Percentiles rank a stretch among this genome's conserved stretches.
phyloP scores from a whole-genome alignment of 2,329 filamentous ascomycete species.

The Diplocarpon rosae region DNA sequence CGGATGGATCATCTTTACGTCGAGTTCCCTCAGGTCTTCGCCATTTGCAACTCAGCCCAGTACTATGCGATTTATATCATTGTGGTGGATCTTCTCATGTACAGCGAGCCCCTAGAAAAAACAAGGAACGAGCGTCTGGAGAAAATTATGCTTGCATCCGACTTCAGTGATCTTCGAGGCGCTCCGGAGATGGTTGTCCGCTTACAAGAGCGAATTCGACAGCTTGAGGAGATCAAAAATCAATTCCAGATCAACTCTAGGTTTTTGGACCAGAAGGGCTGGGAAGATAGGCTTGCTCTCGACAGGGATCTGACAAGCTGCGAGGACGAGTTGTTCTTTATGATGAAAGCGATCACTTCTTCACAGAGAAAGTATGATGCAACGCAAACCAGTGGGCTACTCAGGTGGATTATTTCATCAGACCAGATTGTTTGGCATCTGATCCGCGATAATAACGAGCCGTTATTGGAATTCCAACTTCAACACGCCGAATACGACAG shows the following conservation, averaged over 20 bases:
- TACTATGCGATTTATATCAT: slow-evolving; percentile 99
- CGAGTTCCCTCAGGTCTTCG: slow-evolving; percentile 86
- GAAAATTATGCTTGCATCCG: slow-evolving; percentile 97
- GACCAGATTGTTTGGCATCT: slow-evolving; percentile 97
- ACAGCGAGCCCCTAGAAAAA: slow-evolving; percentile 93
- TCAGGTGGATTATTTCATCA: slow-evolving; percentile 90
- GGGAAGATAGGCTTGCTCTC: slow-evolving; percentile 80
- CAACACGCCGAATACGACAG: slow-evolving; percentile 87
- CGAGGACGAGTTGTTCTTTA: slow-evolving; percentile 96
- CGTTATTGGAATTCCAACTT: slow-evolving; percentile 85
- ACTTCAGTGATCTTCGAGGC: slow-evolving; percentile 93
- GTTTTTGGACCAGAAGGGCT: slow-evolving; percentile 76
- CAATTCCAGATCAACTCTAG: slow-evolving; percentile 91
- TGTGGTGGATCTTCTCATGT: slow-evolving; percentile 87
- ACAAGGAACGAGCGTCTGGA: slow-evolving; percentile 90
- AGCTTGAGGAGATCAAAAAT: slow-evolving; percentile 90
- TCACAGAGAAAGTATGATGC: slow-evolving; percentile 79
- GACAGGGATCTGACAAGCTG: slow-evolving; percentile 82
- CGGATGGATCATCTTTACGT: slow-evolving; percentile 96
- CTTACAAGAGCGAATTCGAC: slow-evolving; percentile 83
- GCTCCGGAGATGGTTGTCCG: slow-evolving; percentile 87
- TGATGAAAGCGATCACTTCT: slow-evolving; percentile 99
- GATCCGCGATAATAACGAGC: slow-evolving; percentile 74
- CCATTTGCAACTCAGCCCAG: slow-evolving; percentile 93
- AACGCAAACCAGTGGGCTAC: slow-evolving; percentile 63